Base-by-base conservation (phyloP, 495 filamentous ascomycete genomes). In the Talaromyces borbonicus region DNA sequence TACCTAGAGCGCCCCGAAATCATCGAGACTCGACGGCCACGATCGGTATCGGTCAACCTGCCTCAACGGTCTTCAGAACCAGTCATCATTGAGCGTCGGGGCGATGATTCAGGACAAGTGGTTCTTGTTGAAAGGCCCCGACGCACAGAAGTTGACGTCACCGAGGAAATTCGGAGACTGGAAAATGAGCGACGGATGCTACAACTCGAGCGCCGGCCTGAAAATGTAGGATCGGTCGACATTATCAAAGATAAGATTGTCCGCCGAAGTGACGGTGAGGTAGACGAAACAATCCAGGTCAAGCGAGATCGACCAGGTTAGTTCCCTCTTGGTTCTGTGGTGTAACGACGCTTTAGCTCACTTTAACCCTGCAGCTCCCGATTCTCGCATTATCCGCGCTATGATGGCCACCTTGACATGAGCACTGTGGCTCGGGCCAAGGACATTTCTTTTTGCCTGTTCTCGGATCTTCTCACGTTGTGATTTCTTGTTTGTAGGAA, bases 261-360 rank as follows among this genome's bases (percentile, higher is more conserved):
- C 9, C 58, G 63, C 46, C 57, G 65, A 11, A 66, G 71, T 20
- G 64, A 66, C 23, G 76, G 77, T 14, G 73, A 68, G 29, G 52
- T 54, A 47, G 65, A 74, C 47, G 71, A 78, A 43, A 60, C 78
- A 9, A 55, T 83, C 16, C 75, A 86, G 54, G 68, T 92, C 51
- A 81, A 84, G 66, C 84, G 80, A 70, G 85, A 94, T 59, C 80
- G 80, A 65, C 87, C 77, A 83, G 85, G 89, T 93, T 88, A 73
- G 81, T 53, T 60, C 64, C 56, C 60, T 61, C 70, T 48, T 27
- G 18, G 19, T 22, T 12, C 11, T 30, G 14, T 11, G 4, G 14
- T 18, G 41, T 29, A 40, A 48, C 57, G 42, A 49, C 51, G 23
- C 54, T 37, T 39, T 20, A 35, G 45, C 49, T 57, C 38, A 63